Evolutionary conservation across 176 grass and related monocot genomes (phyloP).

Genomic region (Thalia dealbata): DNA sequence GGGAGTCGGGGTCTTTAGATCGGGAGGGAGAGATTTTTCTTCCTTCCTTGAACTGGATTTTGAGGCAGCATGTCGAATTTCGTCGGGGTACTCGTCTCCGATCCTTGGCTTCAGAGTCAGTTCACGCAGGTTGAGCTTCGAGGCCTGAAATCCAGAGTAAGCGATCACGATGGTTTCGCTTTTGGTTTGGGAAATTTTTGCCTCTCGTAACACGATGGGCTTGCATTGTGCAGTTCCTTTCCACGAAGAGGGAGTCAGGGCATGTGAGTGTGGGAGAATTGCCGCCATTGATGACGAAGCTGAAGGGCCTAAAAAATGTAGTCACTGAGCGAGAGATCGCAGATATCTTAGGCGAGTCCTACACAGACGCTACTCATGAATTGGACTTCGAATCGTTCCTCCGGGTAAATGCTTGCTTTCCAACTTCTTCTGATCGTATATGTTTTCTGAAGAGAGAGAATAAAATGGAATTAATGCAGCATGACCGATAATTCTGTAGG

Average conservation of each 20-base stretch:
- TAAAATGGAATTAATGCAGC: neutral
- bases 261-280: slow-evolving; percentile 72
- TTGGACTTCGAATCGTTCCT: slow-evolving; percentile 92
- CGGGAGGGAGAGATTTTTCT: neutral
- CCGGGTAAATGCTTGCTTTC: slow-evolving; percentile 32
- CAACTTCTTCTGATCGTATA: neutral
- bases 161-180: neutral
- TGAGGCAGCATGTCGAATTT: slow-evolving; percentile 52
- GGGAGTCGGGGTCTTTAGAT: neutral
- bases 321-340: slow-evolving; percentile 57
- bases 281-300: slow-evolving; percentile 64
- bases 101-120: slow-evolving; percentile 89
- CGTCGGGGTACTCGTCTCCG: slow-evolving; percentile 81
- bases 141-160: slow-evolving; percentile 81
- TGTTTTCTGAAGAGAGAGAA: neutral
- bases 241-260: slow-evolving; percentile 49
- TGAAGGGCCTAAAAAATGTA: slow-evolving; percentile 69
- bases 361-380: slow-evolving; percentile 52
- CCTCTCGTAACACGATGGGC: neutral
- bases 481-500: slow-evolving; percentile 28
- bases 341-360: slow-evolving; percentile 45
- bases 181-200: slow-evolving; percentile 1
- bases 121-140: slow-evolving; percentile 99
- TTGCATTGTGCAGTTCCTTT: slow-evolving; percentile 46
- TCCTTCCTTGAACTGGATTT: neutral